Base-by-base conservation (phyloP, 208 protist genomes). In the Leishmania guyanensis region DNA sequence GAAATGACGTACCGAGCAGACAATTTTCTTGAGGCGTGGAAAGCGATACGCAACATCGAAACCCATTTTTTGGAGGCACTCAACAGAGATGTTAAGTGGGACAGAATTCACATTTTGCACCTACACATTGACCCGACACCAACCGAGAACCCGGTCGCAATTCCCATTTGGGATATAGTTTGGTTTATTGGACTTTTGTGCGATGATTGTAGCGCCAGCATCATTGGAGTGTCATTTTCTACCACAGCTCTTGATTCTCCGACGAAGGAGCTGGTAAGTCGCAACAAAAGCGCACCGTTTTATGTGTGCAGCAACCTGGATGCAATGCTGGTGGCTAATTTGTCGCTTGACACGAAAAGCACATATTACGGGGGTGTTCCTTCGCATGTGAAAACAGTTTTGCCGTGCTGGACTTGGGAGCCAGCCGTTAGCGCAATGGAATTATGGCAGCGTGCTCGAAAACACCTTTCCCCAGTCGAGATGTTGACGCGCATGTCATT, bases 141-240 rank as follows among this genome's bases (percentile, higher is more conserved):
- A 29, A 84, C 69, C 0, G 39, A 78, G 50, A 68, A 77, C 43
- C 33, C 48, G 36, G 81, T 66, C 20, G 46, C 62, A n/a, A 70
- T 91, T 75, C 86, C 90, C 22, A 70, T 93, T 83, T 90, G 86
- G 80, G 92, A 97, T 79, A 68, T 95, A 26, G 51, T 97, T 56
- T 64, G 84, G 14, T 79, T 78, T 70, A 87, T 96, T 56, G 85
- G 85, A 10, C 78, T 81, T 58, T 71, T 95, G 20, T 95, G 91
- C 74, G 87, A 93, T 72, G 84, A 94, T 69, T 90, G 83, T 60
- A 68, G 72, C 36, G 82, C 84, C 46, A 84, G 68, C 76, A 77
- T 97, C 60, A 77, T 90, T 22, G 91, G 91, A 62, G 82, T 95
- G 64, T 94, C 89, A 26, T 92, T 91, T 53, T 91, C 88, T 65